These are phyloP conservation scores for Dryas octopetala DNA, from an alignment of 306 rosid species.

Conservation along the genomic window DNA sequence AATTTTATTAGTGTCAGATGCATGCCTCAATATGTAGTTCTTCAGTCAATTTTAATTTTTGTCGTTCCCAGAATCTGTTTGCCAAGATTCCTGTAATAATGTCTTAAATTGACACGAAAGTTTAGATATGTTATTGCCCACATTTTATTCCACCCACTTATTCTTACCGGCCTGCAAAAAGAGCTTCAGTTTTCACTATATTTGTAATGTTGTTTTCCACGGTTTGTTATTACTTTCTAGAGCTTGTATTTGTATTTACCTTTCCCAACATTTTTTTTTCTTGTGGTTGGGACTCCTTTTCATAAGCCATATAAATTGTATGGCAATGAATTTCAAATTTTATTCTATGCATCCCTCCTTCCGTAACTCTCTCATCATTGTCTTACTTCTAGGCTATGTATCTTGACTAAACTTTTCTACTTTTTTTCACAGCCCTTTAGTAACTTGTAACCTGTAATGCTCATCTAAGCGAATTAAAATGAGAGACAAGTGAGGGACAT, in stretches of 20 bases:
- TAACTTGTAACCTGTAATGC: background rate
- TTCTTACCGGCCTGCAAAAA: background rate
- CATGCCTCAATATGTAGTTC: background rate
- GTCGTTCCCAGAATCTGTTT: background rate
- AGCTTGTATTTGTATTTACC: background rate
- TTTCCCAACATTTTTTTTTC: background rate
- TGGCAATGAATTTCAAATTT: background rate
- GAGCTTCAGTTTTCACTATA: background rate
- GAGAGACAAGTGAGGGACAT: no score
- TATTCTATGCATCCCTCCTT: background rate
- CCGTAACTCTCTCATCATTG: background rate
- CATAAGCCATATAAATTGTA: background rate
- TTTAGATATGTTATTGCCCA: background rate
- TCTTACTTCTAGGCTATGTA: background rate
- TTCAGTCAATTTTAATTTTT: background rate
- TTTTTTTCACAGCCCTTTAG: background rate
- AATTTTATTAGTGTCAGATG: background rate
- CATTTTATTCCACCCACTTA: background rate
- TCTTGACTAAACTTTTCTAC: background rate
- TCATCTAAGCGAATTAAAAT: no score
- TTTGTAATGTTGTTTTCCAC: background rate
- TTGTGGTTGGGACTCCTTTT: background rate
- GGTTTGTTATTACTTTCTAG: background rate
- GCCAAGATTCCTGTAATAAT: background rate
- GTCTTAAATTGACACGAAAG: no score